A percentile compares a stretch with the other conserved stretches of the same genome.
These are phyloP conservation scores for Pichia sp. DNA, from an alignment of 1,139 yeast species.

Conservation along the genomic window DNA sequence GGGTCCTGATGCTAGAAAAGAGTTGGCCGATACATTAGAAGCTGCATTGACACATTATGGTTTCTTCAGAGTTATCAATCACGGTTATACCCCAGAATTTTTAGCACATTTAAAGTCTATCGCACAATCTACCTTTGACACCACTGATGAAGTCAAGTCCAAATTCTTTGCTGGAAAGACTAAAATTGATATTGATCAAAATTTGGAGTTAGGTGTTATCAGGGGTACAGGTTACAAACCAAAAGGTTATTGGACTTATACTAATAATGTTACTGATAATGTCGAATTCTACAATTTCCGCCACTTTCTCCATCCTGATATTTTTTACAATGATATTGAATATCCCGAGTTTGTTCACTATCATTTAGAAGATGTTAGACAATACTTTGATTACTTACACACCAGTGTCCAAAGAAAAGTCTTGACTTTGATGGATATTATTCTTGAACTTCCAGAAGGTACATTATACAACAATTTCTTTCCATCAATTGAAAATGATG, in stretches of 20 bases:
- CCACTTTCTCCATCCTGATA: slow-evolving; percentile 35
- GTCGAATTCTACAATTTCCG: slow-evolving; percentile 44
- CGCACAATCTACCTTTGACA: slow-evolving; percentile 36
- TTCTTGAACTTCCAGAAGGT: slow-evolving; percentile 44
- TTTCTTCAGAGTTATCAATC: slow-evolving; percentile 42
- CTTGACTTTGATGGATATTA: slow-evolving; percentile 39
- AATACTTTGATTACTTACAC: slow-evolving; percentile 39
- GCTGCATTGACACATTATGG: slow-evolving; percentile 43
- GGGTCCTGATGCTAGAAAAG: slow-evolving; percentile 33
- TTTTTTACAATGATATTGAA: slow-evolving; percentile 25
- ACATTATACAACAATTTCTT: slow-evolving; percentile 37
- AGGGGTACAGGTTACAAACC: slow-evolving; percentile 49
- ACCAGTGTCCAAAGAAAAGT: slow-evolving; percentile 37
- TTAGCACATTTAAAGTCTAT: slow-evolving; percentile 37
- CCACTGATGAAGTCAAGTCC: slow-evolving; percentile 43
- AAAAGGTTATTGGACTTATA: slow-evolving; percentile 44
- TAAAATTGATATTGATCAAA: slow-evolving; percentile 29
- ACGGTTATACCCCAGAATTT: slow-evolving; percentile 35
- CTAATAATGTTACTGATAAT: slow-evolving; percentile 42
- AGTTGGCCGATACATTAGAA: slow-evolving; percentile 37
- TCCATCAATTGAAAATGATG: slow-evolving; percentile 31
- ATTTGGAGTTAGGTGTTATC: slow-evolving; percentile 39
- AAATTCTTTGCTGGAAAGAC: slow-evolving; percentile 41
- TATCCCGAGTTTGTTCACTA: slow-evolving; percentile 40
- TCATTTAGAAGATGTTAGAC: slow-evolving; percentile 38